Evolutionary conservation across 2,329 filamentous ascomycete genomes (phyloP).

Genomic region (Sphaerulina musiva): DNA sequence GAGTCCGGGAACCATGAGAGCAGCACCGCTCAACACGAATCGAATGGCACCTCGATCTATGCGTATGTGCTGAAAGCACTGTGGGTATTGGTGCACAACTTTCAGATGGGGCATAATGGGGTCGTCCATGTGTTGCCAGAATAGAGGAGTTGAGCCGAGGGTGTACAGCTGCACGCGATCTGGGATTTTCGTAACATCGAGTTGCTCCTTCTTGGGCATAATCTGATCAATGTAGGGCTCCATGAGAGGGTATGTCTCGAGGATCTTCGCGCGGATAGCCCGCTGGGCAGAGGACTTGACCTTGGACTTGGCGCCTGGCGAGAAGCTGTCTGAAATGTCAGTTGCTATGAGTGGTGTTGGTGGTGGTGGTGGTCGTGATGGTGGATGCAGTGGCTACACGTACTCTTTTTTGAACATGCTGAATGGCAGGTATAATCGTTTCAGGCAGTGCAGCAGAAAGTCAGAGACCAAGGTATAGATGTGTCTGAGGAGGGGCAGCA

Average conservation of each 20-base stretch:
- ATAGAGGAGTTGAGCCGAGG: conserved; percentile 69
- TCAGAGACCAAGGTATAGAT: not conserved
- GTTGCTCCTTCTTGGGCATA: conserved; percentile 86
- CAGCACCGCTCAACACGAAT: conserved; percentile 87
- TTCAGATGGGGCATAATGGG: conserved; percentile 79
- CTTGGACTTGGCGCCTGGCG: conserved; percentile 78
- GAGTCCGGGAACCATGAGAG: conserved; percentile 91
- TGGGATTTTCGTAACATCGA: conserved; percentile 88
- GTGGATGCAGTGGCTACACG: conserved; percentile 29
- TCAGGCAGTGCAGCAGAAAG: not conserved
- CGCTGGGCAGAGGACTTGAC: conserved; percentile 96
- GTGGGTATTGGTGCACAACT: conserved; percentile 83
- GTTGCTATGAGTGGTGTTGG: not conserved
- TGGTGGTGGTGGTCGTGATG: conserved; percentile 34
- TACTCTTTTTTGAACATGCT: conserved; percentile 92
- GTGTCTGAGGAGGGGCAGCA: not conserved
- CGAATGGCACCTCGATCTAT: conserved; percentile 95
- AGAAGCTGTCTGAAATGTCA: conserved; percentile 51
- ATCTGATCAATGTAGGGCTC: conserved; percentile 86
- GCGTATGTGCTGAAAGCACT: conserved; percentile 73
- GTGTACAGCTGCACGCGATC: conserved; percentile 87
- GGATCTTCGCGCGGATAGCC: conserved; percentile 70
- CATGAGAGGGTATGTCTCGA: conserved; percentile 79
- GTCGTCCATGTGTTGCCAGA: conserved; percentile 79
- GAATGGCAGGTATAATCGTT: not conserved